Conservation (phyloP, 169 alveolate genomes). For the Eimeria falciformis region DNA sequence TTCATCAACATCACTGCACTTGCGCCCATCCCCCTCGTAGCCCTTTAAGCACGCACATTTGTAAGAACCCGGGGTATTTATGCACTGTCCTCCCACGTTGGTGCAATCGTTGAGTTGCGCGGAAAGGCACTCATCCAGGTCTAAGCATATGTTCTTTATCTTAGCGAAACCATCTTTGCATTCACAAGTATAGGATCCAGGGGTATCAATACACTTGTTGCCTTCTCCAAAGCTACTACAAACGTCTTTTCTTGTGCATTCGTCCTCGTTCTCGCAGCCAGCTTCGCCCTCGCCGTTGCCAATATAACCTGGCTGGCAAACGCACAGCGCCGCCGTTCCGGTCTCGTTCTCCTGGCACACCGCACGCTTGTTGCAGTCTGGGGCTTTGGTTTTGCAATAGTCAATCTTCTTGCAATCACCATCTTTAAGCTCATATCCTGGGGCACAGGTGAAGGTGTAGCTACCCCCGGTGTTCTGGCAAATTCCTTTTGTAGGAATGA, state of each 20-base stretch:
- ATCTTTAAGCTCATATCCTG: constrained; percentile 49
- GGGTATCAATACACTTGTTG: constrained; percentile 78
- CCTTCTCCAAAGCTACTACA: constrained; percentile 32
- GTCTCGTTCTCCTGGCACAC: constrained; percentile 79
- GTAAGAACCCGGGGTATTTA: constrained; percentile 81
- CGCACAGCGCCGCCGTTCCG: constrained; percentile 80
- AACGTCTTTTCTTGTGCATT: constrained; percentile 33
- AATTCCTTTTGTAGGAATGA: constrained; percentile 23
- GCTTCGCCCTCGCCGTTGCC: constrained; percentile 54
- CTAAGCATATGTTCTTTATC: constrained; percentile 69
- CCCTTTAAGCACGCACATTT: constrained; percentile 80
- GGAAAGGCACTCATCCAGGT: constrained; percentile 81
- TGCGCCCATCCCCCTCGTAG: constrained; percentile 78
- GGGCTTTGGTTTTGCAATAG: constrained; percentile 46
- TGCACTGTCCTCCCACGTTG: constrained; percentile 72
- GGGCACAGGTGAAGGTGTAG: constrained; percentile 47
- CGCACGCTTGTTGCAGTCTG: constrained; percentile 59
- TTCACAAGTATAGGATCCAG: constrained; percentile 79
- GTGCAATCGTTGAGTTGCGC: constrained; percentile 75
- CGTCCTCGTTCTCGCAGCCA: constrained; percentile 71
- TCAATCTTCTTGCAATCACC: constrained; percentile 70
- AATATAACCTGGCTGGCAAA: constrained; percentile 78
- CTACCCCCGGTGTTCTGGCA: constrained; percentile 72
- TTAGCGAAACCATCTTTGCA: constrained; percentile 76
- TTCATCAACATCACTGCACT: constrained; percentile 80